A percentile compares a stretch with the other conserved stretches of the same genome.
phyloP scores from a whole-genome alignment of 306 rosid genomes.

The Vicia villosa region DNA sequence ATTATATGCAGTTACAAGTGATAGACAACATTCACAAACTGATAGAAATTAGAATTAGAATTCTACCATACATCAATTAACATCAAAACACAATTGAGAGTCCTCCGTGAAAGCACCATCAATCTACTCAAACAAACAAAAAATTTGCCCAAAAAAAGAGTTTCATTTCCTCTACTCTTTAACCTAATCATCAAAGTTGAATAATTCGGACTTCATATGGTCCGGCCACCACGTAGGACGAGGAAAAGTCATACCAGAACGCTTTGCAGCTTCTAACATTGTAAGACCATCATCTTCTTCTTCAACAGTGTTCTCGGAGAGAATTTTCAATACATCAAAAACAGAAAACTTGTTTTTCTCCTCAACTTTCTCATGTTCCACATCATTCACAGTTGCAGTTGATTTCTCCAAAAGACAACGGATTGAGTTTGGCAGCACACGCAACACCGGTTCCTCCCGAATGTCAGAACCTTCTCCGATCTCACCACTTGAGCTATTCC shows the following conservation, averaged over 20 bases:
- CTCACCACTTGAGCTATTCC: neutral
- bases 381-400: neutral
- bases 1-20: too few relatives aligned
- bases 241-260: constrained; percentile 47
- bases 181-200: neutral
- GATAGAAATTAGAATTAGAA: neutral
- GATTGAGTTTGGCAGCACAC: constrained; percentile 37
- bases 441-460: neutral
- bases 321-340: constrained; percentile 38
- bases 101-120: neutral
- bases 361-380: neutral
- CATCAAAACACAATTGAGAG: neutral
- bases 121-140: neutral
- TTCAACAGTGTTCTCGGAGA: neutral
- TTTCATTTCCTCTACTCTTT: neutral
- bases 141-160: neutral
- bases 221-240: constrained; percentile 41
- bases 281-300: constrained; percentile 1
- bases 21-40: too few relatives aligned
- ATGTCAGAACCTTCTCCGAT: constrained; percentile 20
- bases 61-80: neutral
- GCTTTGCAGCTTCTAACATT: constrained; percentile 30
- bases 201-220: neutral
- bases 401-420: neutral
- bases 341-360: neutral